phyloP scores from a whole-genome alignment of 805 yeast genomes.

The Groenewaldozyma salmanticensis region DNA sequence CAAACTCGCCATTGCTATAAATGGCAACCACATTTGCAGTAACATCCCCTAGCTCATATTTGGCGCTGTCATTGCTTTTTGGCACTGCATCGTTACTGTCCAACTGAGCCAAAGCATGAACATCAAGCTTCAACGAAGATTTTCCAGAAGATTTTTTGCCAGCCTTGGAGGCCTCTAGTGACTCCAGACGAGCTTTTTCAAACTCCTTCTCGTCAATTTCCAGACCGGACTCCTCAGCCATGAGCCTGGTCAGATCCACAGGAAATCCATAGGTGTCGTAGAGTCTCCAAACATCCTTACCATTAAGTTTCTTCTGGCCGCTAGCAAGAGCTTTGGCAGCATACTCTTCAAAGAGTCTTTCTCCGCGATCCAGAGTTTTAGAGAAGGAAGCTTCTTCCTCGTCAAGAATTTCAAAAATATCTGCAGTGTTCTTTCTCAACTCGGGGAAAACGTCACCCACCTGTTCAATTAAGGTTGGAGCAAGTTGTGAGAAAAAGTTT shows the following conservation, averaged over 20 bases:
- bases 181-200: conserved; percentile 79
- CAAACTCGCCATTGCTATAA: conserved; percentile 54
- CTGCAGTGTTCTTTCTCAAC: conserved; percentile 56
- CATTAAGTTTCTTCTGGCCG: conserved; percentile 68
- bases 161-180: conserved; percentile 93
- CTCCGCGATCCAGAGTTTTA: conserved; percentile 95
- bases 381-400: conserved; percentile 96
- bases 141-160: conserved; percentile 53
- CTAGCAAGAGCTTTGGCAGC: conserved; percentile 73
- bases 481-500: conserved; percentile 80
- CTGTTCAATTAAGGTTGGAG: conserved; percentile 87
- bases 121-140: conserved; percentile 70
- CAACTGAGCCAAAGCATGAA: conserved; percentile 74
- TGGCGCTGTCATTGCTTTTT: conserved; percentile 74
- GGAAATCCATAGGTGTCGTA: conserved; percentile 99
- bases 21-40: conserved; percentile 63
- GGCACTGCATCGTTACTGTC: conserved; percentile 46
- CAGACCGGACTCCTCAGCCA: conserved; percentile 97
- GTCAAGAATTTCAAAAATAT: conserved; percentile 79
- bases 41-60: conserved; percentile 62
- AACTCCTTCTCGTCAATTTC: conserved; percentile 88
- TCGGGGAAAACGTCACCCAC: conserved; percentile 89
- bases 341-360: conserved; percentile 87
- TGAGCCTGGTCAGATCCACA: conserved; percentile 90
- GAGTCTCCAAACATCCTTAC: conserved; percentile 96